Percentiles rank a stretch among this genome's conserved stretches.
phyloP scores from a whole-genome alignment of 2,329 filamentous ascomycete species.

The Xylaria sp. region DNA sequence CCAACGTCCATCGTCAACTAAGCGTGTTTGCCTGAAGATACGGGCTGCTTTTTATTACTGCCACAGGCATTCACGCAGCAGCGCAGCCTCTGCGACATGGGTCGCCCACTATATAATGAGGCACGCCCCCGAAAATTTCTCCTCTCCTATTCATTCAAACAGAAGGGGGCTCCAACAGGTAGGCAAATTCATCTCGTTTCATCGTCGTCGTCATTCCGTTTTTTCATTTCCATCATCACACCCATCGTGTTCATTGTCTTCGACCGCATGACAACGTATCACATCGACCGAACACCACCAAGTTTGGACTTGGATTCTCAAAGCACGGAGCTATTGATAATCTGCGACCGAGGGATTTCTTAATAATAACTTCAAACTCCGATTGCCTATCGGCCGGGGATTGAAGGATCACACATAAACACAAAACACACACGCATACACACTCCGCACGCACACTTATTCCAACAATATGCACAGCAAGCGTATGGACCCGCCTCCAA shows the following conservation, averaged over 20 bases:
- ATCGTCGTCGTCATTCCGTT: slow-evolving; percentile 31
- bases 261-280: slow-evolving; percentile 34
- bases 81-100: slow-evolving; percentile 36
- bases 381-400: slow-evolving; percentile 31
- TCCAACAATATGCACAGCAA: slow-evolving; percentile 58
- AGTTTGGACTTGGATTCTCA: slow-evolving; percentile 15
- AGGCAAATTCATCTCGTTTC: slow-evolving; percentile 43
- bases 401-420: slow-evolving; percentile 21
- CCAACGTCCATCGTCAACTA: slow-evolving; percentile 46
- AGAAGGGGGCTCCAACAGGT: slow-evolving; percentile 42
- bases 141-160: slow-evolving; percentile 39
- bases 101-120: slow-evolving; percentile 40
- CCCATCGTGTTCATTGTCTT: slow-evolving; percentile 17
- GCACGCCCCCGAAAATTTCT: slow-evolving; percentile 37
- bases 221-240: slow-evolving; percentile 29
- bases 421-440: slow-evolving; percentile 45
- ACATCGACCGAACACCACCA: background rate
- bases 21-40: slow-evolving; percentile 49
- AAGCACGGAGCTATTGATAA: background rate
- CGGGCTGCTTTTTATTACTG: slow-evolving; percentile 33
- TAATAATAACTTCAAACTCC: slow-evolving; percentile 10
- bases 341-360: slow-evolving; percentile 35
- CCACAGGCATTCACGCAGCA: slow-evolving; percentile 35
- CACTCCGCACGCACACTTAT: slow-evolving; percentile 2
- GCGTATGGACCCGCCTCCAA: slow-evolving; percentile 57